These are phyloP conservation scores for Funneliformis caledonium DNA, from an alignment of 371 early-diverging fungal genomes.

Conservation along the genomic window DNA sequence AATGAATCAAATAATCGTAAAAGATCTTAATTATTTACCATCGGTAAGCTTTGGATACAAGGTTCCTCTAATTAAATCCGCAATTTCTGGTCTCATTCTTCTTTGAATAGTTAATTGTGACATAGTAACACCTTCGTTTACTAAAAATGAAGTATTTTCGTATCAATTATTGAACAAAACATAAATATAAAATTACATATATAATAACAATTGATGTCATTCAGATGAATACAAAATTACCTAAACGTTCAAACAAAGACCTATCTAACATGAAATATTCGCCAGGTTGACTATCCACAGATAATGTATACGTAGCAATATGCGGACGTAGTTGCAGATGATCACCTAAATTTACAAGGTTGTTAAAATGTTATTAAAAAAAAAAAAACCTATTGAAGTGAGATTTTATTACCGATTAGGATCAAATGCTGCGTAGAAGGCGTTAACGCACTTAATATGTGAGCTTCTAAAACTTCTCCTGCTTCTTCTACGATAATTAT, in stretches of 20 bases:
- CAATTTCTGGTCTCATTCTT: conserved; percentile 77
- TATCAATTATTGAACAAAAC: too few species aligned
- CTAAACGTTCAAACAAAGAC: conserved; percentile 75
- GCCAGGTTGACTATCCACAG: conserved; percentile 45
- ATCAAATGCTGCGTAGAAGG: conserved; percentile 67
- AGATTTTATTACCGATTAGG: conserved; percentile 56
- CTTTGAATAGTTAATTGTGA: conserved; percentile 65
- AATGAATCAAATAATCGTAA: too few species aligned
- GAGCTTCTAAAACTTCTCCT: conserved; percentile 74
- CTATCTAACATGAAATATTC: conserved; percentile 56
- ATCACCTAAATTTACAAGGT: conserved; percentile 45
- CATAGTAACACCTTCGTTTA: conserved; percentile 50
- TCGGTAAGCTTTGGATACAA: conserved; percentile 50
- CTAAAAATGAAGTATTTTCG: conserved; percentile 41
- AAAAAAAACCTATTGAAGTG: neutral
- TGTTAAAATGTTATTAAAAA: too few species aligned
- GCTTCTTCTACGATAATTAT: conserved; percentile 78
- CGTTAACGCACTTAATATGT: conserved; percentile 20
- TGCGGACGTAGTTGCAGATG: conserved; percentile 70
- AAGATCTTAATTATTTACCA: conserved; percentile 28
- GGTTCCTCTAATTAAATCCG: conserved; percentile 54
- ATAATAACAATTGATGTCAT: neutral
- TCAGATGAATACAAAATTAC: conserved; percentile 36
- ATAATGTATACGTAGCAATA: conserved; percentile 48
- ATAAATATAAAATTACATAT: too few species aligned